phyloP scores from a whole-genome alignment of 129 eudicot genomes.

The Deinandra increscens region DNA sequence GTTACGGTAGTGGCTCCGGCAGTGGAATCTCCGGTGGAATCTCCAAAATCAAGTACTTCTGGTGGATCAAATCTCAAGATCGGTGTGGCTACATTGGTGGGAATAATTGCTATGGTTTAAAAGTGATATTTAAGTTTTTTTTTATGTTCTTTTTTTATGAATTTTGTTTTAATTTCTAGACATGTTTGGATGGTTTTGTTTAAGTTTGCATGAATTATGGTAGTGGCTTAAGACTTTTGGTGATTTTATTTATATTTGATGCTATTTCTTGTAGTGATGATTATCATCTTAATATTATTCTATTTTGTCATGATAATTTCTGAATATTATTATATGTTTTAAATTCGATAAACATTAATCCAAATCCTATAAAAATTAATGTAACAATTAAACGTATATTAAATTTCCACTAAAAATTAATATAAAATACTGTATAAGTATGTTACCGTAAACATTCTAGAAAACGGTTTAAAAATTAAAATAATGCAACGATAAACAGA shows the following conservation, averaged over 20 bases:
- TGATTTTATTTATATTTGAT: not conserved
- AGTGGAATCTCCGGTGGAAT: not conserved
- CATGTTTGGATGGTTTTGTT: not conserved
- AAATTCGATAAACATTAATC: too few species aligned
- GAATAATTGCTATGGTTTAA: slow-evolving; percentile 7
- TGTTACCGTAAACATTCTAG: too few species aligned
- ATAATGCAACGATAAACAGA: slow-evolving; percentile 13
- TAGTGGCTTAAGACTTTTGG: not conserved
- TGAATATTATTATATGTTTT: not conserved
- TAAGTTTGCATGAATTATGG: slow-evolving; percentile 7
- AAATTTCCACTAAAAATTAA: too few species aligned
- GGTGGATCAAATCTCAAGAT: not conserved
- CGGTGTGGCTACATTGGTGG: slow-evolving; percentile 14
- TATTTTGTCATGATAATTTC: not conserved
- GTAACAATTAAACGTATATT: too few species aligned
- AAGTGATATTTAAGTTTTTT: not conserved
- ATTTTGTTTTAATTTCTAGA: not conserved
- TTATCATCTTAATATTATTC: not conserved
- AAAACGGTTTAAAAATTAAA: not conserved
- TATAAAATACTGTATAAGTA: too few species aligned
- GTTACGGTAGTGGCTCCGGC: not conserved
- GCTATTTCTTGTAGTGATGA: not conserved
- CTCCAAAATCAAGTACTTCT: not conserved
- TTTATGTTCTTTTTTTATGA: not conserved
- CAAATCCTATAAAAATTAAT: too few species aligned